Percentiles rank a stretch among this genome's conserved stretches.
Conservation (phyloP, 495 filamentous ascomycete species). For the Parachaetomium inaequale region DNA sequence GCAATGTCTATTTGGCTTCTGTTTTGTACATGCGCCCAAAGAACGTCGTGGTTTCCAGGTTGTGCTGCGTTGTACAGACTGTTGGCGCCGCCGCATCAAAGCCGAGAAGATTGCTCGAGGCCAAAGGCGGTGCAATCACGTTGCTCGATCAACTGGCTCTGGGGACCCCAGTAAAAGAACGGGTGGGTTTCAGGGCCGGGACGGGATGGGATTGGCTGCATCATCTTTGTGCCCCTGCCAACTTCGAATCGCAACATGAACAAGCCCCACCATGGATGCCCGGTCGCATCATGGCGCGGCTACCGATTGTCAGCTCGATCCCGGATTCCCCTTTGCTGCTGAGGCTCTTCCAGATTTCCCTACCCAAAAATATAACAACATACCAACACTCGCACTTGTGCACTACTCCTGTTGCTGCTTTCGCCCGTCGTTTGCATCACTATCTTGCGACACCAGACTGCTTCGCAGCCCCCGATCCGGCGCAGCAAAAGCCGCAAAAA, state of each 20-base stretch:
- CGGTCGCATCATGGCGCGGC: slow-evolving; percentile 3
- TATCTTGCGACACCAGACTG: too few relatives aligned
- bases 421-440: neutral
- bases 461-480: neutral
- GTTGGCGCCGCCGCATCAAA: neutral
- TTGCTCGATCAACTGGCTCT: slow-evolving; percentile 23
- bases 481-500: slow-evolving; percentile 1
- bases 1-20: too few relatives aligned
- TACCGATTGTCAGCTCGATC: neutral
- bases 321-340: neutral
- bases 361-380: neutral
- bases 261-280: neutral
- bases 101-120: neutral
- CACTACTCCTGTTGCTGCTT: neutral
- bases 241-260: neutral
- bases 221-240: neutral
- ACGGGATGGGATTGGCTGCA: neutral
- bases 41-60: too few relatives aligned
- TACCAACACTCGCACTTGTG: neutral
- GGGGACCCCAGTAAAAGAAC: neutral
- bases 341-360: neutral
- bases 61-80: too few relatives aligned
- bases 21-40: too few relatives aligned
- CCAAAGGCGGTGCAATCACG: neutral
- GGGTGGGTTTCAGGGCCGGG: slow-evolving; percentile 4